Evolutionary conservation across 306 rosid genomes (phyloP).

Genomic region (Vachellia pachyceras): DNA sequence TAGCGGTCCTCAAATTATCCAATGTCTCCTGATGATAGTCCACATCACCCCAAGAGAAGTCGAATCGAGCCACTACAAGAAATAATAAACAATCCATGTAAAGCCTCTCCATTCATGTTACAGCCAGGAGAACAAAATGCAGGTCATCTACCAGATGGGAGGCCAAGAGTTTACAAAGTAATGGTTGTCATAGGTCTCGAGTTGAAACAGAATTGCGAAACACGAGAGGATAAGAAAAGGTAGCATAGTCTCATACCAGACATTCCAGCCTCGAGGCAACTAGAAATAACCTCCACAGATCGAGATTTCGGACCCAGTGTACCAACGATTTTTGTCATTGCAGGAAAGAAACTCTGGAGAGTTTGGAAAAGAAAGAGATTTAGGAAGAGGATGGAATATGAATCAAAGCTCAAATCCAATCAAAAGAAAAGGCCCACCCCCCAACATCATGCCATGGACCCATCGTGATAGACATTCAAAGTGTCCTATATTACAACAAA

Average conservation of each 20-base stretch:
- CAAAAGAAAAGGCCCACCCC: not conserved
- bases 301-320: slow-evolving; percentile 94
- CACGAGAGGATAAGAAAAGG: not conserved
- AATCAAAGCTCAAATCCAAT: slow-evolving; percentile 11
- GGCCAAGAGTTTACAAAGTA: not conserved
- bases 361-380: not conserved
- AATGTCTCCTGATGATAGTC: slow-evolving; percentile 90
- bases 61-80: slow-evolving; percentile 90
- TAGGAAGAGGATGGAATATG: not conserved
- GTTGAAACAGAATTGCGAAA: not conserved
- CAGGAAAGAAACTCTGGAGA: slow-evolving; percentile 80
- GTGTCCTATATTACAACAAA: not conserved
- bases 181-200: not conserved
- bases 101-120: not conserved
- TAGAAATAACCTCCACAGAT: slow-evolving; percentile 74
- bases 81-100: slow-evolving; percentile 34
- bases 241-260: slow-evolving; percentile 59
- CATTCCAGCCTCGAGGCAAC: slow-evolving; percentile 95
- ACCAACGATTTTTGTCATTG: slow-evolving; percentile 98
- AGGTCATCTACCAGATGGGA: not conserved
- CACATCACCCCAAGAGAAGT: slow-evolving; percentile 83
- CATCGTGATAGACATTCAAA: not conserved
- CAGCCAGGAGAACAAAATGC: not conserved
- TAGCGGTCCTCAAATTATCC: slow-evolving; percentile 86
- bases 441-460: slow-evolving; percentile 36